Base-by-base conservation (phyloP, 176 grass and related monocot species). In the Chrysopogon serrulatus region DNA sequence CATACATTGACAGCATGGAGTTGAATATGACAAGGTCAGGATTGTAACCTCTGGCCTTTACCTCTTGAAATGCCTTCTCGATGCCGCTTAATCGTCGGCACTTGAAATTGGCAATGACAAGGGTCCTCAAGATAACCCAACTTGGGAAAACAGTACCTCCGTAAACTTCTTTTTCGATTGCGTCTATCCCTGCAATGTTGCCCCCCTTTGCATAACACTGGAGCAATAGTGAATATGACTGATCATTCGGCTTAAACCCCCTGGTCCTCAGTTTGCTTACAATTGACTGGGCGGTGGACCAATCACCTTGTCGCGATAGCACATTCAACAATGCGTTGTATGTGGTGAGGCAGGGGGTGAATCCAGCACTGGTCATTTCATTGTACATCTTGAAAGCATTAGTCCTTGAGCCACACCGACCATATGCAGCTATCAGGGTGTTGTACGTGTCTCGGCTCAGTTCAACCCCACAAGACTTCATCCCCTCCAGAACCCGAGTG, bases 11-110 rank as follows among this genome's bases (percentile, higher is more conserved):
- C 14, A 98, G 77, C 93, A 98, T 95, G 39, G 85, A 95, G 87
- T 98, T 98, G 80, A 92, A 86, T 40, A 95, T 92, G 47, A 92
- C 89, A 19, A 98, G 84, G 73, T 98, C 96, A 14, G 93, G 93
- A 19, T 86, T 95, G 85, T 98, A 95, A 27, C 96, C 96, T 47
- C 74, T 85, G 48, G 71, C 87, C 80, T 95, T 94, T 56, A 98
- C 47, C 87, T 93, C 92, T 51, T 73, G 43, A 69, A 95, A 98
- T 28, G 93, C 96, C 72, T 71, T 89, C 65, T 98, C 87, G 3
- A 89, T 88, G 57, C 91, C 92, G 1, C 79, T 47, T 37, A 93
- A 44, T 17, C 81, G 18, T 21, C 87, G 87, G 42, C 93, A 95
- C 76, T 95, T 98, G 76, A 92, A 95, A 90, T 95, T 95, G 57